These are phyloP conservation scores for Penicillium simplicissimum DNA, from an alignment of 495 filamentous ascomycete species.

Conservation along the genomic window DNA sequence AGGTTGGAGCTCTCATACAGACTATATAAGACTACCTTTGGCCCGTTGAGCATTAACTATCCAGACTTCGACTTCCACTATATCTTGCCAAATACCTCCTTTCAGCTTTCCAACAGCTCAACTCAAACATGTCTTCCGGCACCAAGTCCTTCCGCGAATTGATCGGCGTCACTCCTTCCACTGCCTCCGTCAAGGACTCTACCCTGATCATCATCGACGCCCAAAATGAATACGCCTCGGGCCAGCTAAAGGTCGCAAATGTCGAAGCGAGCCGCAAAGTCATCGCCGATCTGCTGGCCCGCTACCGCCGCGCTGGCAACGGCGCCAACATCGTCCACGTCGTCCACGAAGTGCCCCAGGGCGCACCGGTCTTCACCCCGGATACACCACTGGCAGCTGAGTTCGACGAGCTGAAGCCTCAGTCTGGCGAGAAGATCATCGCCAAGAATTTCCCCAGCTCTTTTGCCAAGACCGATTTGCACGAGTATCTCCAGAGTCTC, in stretches of 20 bases:
- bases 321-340: conserved; percentile 56
- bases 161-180: conserved; percentile 31
- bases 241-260: conserved; percentile 51
- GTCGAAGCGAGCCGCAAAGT: conserved; percentile 45
- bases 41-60: not conserved
- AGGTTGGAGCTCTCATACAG: not conserved
- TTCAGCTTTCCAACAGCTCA: not conserved
- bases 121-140: not conserved
- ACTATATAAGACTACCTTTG: not conserved
- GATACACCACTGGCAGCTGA: conserved; percentile 44
- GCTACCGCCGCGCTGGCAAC: conserved; percentile 48
- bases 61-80: not conserved
- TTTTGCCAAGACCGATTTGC: conserved; percentile 1
- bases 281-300: conserved; percentile 30
- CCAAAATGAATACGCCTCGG: conserved; percentile 61
- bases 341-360: conserved; percentile 52
- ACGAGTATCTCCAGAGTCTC: conserved; percentile 24
- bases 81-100: not conserved
- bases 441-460: not conserved
- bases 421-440: not conserved
- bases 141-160: not conserved
- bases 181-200: conserved; percentile 51
- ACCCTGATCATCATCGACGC: conserved; percentile 65
- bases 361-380: conserved; percentile 62
- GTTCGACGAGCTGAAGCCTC: conserved; percentile 1